Conservation (phyloP, 2,329 filamentous ascomycete genomes). For the Fusarium xylarioides region DNA sequence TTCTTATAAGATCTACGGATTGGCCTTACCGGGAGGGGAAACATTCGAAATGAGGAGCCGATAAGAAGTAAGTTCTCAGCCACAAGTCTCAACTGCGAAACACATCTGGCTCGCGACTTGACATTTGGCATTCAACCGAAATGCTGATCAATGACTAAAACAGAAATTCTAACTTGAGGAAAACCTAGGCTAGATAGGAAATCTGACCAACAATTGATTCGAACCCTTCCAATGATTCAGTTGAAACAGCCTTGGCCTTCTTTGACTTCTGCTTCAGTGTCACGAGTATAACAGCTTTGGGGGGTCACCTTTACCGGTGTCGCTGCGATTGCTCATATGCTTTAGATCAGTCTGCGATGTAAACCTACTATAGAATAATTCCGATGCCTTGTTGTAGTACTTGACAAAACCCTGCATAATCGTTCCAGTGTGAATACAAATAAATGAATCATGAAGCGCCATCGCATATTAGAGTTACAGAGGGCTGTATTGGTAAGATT, state of each 20-base stretch:
- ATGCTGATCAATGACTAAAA: not conserved
- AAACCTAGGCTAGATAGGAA: not conserved
- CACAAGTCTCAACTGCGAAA: not conserved
- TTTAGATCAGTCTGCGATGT: not conserved
- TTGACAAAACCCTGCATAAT: not conserved
- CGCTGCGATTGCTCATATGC: not conserved
- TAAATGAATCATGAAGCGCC: too few relatives aligned
- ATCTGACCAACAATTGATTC: too few relatives aligned
- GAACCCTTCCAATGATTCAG: not conserved
- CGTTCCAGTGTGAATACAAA: not conserved
- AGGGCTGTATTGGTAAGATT: accelerated
- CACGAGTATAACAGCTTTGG: not conserved
- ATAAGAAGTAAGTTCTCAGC: not conserved
- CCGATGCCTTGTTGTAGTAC: not conserved
- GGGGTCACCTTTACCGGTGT: not conserved
- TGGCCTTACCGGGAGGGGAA: not conserved
- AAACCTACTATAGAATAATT: not conserved
- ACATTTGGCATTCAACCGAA: not conserved
- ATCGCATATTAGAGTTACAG: not conserved
- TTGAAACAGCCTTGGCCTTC: too few relatives aligned
- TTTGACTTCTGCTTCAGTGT: accelerated
- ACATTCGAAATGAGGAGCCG: not conserved
- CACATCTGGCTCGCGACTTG: not conserved
- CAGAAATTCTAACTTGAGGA: not conserved
- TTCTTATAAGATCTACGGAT: too few relatives aligned